Evolutionary conservation across 768 basidiomycete genomes (phyloP).

Genomic region (Pleurotus eryngii): DNA sequence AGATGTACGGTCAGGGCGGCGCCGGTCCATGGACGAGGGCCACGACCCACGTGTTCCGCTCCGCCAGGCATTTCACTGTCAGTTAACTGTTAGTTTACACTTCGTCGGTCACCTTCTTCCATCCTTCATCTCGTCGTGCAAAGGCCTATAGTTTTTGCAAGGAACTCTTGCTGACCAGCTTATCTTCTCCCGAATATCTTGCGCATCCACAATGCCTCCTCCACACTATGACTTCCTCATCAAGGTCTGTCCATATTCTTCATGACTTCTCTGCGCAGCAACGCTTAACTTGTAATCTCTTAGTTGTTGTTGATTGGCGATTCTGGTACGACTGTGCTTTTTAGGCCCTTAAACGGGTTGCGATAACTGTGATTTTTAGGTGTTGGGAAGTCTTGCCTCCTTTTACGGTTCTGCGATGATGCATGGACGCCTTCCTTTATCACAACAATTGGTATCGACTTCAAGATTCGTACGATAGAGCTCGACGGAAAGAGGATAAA

Average conservation of each 20-base stretch:
- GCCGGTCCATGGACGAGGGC: too few species aligned
- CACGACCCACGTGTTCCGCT: too few species aligned
- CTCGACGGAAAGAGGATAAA: slow-evolving; percentile 97
- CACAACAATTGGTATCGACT: slow-evolving; percentile 99
- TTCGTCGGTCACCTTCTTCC: not conserved
- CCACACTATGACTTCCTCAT: slow-evolving; percentile 98
- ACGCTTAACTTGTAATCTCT: slow-evolving; percentile 15
- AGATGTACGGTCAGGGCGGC: too few species aligned
- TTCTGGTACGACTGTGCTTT: slow-evolving; percentile 59
- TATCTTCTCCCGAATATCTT: not conserved
- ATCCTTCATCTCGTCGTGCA: not conserved
- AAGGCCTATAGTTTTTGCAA: too few species aligned
- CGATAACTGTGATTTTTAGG: slow-evolving; percentile 38
- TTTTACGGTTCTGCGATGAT: slow-evolving; percentile 97
- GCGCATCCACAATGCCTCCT: slow-evolving; percentile 58
- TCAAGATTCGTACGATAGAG: slow-evolving; percentile 99
- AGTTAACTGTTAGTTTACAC: too few species aligned
- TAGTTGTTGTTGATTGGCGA: slow-evolving; percentile 95
- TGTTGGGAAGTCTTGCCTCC: slow-evolving; percentile 95
- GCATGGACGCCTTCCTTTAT: slow-evolving; percentile 99
- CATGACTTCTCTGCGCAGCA: not conserved
- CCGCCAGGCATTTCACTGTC: too few species aligned
- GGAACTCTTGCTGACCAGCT: not conserved
- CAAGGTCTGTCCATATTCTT: slow-evolving; percentile 53
- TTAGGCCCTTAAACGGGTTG: slow-evolving; percentile 9